Conservation (phyloP, 1,284 basidiomycete species). For the Athelia sp. region DNA sequence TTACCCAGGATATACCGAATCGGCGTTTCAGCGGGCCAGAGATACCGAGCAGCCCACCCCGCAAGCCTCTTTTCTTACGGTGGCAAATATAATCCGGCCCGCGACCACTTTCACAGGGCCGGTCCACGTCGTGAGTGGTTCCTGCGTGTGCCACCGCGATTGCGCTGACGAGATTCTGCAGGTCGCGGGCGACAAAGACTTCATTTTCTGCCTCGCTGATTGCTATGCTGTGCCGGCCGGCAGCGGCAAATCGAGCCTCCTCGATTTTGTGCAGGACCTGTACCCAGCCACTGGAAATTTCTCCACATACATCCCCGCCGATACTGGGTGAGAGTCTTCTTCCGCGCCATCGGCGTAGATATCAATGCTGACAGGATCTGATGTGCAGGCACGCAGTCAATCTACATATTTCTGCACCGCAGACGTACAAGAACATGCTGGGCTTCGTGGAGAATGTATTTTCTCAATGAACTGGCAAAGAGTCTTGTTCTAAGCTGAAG, state of each 20-base stretch:
- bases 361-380: too few relatives aligned
- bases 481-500: too few relatives aligned
- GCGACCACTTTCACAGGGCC: neutral
- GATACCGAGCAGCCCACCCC: neutral
- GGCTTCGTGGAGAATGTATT: slow-evolving; percentile 1
- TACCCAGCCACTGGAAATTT: slow-evolving; percentile 1
- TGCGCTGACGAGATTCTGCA: too few relatives aligned
- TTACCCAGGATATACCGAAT: neutral
- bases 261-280: neutral
- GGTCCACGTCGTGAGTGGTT: too few relatives aligned
- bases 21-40: neutral
- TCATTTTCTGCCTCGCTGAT: neutral
- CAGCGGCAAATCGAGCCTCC: neutral
- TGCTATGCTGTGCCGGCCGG: slow-evolving; percentile 1
- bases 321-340: slow-evolving; percentile 3
- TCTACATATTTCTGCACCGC: neutral
- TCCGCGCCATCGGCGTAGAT: neutral
- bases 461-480: too few relatives aligned
- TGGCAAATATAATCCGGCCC: neutral
- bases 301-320: neutral
- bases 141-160: too few relatives aligned
- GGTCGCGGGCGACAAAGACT: slow-evolving; percentile 3
- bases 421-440: slow-evolving; percentile 2
- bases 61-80: neutral
- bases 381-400: slow-evolving; percentile 1